Percentiles rank a stretch among this genome's conserved stretches.
phyloP scores from a whole-genome alignment of 352 stramenopile species.

The Stephanocyclus meneghinianus region DNA sequence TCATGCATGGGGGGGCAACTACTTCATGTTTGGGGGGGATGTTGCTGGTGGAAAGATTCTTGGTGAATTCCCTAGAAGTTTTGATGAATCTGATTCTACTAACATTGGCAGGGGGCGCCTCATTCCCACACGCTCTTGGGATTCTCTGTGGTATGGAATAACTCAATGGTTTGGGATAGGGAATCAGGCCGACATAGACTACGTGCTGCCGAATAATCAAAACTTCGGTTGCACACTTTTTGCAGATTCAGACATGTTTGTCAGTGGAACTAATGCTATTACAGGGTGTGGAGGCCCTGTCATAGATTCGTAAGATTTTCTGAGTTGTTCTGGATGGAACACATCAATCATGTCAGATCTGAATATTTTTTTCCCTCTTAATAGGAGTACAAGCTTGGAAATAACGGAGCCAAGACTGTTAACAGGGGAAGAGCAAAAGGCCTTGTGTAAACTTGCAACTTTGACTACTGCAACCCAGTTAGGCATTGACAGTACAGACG shows the following conservation, averaged over 20 bases:
- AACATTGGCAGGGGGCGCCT: conserved; percentile 64
- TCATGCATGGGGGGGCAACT: conserved; percentile 67
- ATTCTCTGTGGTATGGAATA: conserved; percentile 62
- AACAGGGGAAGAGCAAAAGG: conserved; percentile 55
- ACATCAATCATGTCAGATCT: neutral
- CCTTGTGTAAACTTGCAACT: conserved; percentile 44
- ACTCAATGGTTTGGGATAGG: conserved; percentile 67
- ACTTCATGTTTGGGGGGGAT: conserved; percentile 64
- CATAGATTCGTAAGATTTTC: conserved; percentile 1
- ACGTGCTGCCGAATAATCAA: conserved; percentile 30
- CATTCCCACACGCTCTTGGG: conserved; percentile 70
- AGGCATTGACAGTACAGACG: conserved; percentile 19
- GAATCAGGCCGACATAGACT: conserved; percentile 42
- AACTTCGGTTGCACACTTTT: conserved; percentile 46
- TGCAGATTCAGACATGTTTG: conserved; percentile 29
- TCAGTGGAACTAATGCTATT: conserved; percentile 15
- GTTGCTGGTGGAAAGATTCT: conserved; percentile 65
- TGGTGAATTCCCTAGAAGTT: conserved; percentile 64
- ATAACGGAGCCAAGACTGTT: conserved; percentile 34
- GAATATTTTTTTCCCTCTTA: conserved; percentile 7
- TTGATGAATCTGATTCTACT: conserved; percentile 23
- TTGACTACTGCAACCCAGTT: conserved; percentile 28
- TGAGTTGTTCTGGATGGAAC: neutral
- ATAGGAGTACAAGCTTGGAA: neutral
- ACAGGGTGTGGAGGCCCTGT: conserved; percentile 22